These are phyloP conservation scores for Epichloe coenophiala DNA, from an alignment of 2,329 filamentous ascomycete genomes.

Conservation along the genomic window DNA sequence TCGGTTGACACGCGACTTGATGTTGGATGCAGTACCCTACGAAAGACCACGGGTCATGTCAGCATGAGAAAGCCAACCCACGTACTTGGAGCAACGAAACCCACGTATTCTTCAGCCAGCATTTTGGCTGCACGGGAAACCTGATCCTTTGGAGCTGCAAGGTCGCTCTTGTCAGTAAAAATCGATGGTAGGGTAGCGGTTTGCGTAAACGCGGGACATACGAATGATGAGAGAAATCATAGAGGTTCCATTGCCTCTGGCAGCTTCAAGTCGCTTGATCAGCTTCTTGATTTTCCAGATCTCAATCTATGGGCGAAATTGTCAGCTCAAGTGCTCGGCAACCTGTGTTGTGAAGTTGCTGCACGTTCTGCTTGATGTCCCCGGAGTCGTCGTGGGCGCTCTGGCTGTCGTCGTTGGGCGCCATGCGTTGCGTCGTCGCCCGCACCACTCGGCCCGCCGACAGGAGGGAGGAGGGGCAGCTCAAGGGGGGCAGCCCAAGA, in stretches of 20 bases:
- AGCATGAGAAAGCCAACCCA: constrained; percentile 35
- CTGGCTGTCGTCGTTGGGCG: not conserved
- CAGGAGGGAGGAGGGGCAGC: constrained; percentile 11
- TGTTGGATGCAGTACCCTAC: constrained; percentile 94
- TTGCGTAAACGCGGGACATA: constrained; percentile 32
- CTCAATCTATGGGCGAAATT: constrained; percentile 39
- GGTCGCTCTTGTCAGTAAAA: constrained; percentile 2
- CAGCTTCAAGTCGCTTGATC: constrained; percentile 95
- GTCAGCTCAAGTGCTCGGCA: constrained; percentile 2
- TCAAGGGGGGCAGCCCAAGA: not conserved
- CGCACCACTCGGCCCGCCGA: constrained; percentile 2
- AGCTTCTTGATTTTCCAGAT: constrained; percentile 99
- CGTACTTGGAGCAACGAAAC: constrained; percentile 15
- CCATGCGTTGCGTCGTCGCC: not conserved
- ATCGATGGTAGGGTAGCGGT: not conserved
- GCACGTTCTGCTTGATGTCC: not conserved
- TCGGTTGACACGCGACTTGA: constrained; percentile 98
- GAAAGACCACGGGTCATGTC: constrained; percentile 7
- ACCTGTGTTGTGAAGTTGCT: not conserved
- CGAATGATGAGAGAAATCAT: constrained; percentile 99
- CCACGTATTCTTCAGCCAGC: constrained; percentile 99
- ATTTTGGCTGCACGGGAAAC: constrained; percentile 94
- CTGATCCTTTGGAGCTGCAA: constrained; percentile 86
- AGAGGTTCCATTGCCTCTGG: constrained; percentile 94
- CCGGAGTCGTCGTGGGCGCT: not conserved